phyloP scores from a whole-genome alignment of 768 basidiomycete species.

The Lactarius deliciosus region DNA sequence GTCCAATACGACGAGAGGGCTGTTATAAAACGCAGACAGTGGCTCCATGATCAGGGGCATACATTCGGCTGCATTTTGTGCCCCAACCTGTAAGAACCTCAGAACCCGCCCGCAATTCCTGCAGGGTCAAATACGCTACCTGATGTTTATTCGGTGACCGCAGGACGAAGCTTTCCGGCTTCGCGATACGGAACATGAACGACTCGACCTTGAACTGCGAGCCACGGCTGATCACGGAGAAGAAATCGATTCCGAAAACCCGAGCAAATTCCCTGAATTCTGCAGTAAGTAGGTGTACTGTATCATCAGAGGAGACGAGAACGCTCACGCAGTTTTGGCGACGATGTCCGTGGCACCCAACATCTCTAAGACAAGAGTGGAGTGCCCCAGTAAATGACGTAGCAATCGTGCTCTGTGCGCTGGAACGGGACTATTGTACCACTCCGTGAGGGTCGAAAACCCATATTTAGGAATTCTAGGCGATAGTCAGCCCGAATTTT shows the following conservation, averaged over 20 bases:
- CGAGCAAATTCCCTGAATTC: slow-evolving; percentile 86
- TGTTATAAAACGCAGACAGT: slow-evolving; percentile 86
- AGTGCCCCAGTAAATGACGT: slow-evolving; percentile 63
- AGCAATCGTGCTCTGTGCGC: slow-evolving; percentile 55
- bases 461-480: slow-evolving; percentile 26
- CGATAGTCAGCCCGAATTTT: slow-evolving; percentile 4
- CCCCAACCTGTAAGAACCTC: slow-evolving; percentile 66
- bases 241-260: slow-evolving; percentile 96
- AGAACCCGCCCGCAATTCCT: slow-evolving; percentile 1
- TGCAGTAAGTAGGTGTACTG: not conserved
- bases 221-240: slow-evolving; percentile 90
- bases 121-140: slow-evolving; percentile 41
- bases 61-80: slow-evolving; percentile 94
- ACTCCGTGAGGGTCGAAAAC: slow-evolving; percentile 47
- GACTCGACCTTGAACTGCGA: slow-evolving; percentile 99
- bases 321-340: slow-evolving; percentile 83
- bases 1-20: slow-evolving; percentile 90
- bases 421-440: slow-evolving; percentile 68
- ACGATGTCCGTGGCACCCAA: slow-evolving; percentile 79
- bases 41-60: slow-evolving; percentile 97
- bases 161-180: slow-evolving; percentile 90
- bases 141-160: slow-evolving; percentile 87
- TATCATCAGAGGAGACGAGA: not conserved
- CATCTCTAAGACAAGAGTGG: slow-evolving; percentile 70
- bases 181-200: slow-evolving; percentile 96